These are phyloP conservation scores for Phytopythium vexans DNA, from an alignment of 352 stramenopile species.

Conservation along the genomic window DNA sequence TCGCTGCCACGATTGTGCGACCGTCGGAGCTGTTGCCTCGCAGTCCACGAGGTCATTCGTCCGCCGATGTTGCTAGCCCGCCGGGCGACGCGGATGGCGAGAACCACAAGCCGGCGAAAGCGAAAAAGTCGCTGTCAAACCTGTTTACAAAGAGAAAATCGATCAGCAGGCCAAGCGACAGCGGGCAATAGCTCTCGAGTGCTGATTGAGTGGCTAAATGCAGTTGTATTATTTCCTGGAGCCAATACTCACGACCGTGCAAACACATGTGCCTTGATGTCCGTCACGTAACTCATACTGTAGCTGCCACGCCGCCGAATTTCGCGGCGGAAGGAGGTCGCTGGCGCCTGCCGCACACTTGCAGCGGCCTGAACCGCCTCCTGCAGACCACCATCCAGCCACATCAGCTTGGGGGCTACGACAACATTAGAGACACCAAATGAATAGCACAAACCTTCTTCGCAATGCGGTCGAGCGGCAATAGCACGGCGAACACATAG, in stretches of 20 bases:
- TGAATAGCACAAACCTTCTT: constrained; percentile 19
- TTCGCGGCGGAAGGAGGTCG: constrained; percentile 79
- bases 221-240: background rate
- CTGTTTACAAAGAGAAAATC: constrained; percentile 36
- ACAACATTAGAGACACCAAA: background rate
- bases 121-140: constrained; percentile 21
- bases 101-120: constrained; percentile 10
- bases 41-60: background rate
- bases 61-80: background rate
- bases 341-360: constrained; percentile 5
- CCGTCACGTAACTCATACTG: constrained; percentile 86
- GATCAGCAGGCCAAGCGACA: background rate
- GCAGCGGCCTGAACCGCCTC: constrained; percentile 21
- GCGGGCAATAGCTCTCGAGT: background rate
- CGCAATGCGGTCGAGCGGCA: constrained; percentile 56
- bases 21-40: constrained; percentile 4
- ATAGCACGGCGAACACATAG: constrained; percentile 58
- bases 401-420: background rate
- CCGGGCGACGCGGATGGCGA: background rate
- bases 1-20: background rate
- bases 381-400: constrained; percentile 5
- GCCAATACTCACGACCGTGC: constrained; percentile 36
- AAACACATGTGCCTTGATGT: constrained; percentile 86
- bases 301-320: constrained; percentile 81
- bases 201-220: background rate